Evolutionary conservation across 306 rosid species (phyloP).

Genomic region (Malus sylvestris): DNA sequence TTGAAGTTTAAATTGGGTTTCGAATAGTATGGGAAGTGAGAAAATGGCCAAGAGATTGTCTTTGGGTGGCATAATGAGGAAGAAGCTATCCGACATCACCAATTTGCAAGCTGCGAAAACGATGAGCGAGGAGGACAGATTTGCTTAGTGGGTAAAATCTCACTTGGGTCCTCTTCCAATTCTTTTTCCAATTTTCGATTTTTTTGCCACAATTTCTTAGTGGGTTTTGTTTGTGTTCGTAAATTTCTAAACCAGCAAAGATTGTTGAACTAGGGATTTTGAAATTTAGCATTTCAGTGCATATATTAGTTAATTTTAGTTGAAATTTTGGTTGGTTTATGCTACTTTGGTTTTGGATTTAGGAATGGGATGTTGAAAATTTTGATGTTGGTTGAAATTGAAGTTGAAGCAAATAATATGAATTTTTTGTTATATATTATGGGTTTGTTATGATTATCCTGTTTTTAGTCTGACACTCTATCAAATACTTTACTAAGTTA

Average conservation of each 20-base stretch:
- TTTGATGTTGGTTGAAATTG: no score
- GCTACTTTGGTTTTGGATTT: no score
- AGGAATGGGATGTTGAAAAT: no score
- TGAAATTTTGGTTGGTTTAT: no score
- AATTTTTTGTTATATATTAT: no score
- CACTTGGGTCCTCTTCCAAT: neutral
- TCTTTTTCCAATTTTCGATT: neutral
- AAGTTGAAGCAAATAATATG: no score
- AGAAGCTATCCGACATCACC: slow-evolving; percentile 69
- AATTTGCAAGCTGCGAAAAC: slow-evolving; percentile 29
- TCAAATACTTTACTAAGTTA: no score
- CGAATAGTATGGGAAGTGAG: slow-evolving; percentile 9
- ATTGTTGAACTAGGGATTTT: neutral
- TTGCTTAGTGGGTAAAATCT: slow-evolving; percentile 26
- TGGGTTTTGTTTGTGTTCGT: neutral
- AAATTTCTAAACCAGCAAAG: slow-evolving; percentile 51
- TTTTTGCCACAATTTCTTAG: neutral
- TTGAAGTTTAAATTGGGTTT: slow-evolving; percentile 4
- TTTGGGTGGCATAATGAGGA: slow-evolving; percentile 51
- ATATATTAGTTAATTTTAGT: no score
- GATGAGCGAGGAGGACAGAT: slow-evolving; percentile 7
- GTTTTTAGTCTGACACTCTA: no score
- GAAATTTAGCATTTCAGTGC: no score
- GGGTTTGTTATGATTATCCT: no score
- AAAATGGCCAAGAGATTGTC: slow-evolving; percentile 49